A percentile compares a stretch with the other conserved stretches of the same genome.
phyloP scores from a whole-genome alignment of 495 filamentous ascomycete genomes.

The Trichoderma orchidacearum region DNA sequence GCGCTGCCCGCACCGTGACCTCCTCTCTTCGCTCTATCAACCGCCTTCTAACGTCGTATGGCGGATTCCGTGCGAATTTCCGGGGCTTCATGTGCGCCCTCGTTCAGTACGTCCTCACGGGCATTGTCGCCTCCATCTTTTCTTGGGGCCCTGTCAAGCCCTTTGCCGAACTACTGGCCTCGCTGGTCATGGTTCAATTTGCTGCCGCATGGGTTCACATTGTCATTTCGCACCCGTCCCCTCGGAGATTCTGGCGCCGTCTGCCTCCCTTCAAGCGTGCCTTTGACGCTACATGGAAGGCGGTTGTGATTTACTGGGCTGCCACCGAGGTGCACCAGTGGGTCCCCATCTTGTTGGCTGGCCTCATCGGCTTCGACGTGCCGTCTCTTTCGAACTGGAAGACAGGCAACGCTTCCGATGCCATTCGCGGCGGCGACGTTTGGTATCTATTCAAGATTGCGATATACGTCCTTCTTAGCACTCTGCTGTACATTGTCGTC shows the following conservation, averaged over 20 bases:
- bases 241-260: conserved; percentile 24
- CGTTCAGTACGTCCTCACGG: conserved; percentile 5
- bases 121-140: conserved; percentile 10
- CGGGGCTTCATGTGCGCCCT: conserved; percentile 22
- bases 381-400: conserved; percentile 5
- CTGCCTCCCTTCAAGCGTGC: conserved; percentile 28
- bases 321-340: conserved; percentile 11
- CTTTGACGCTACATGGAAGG: conserved; percentile 28
- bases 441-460: conserved; percentile 1
- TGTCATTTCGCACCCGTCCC: conserved; percentile 25
- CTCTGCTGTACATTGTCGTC: conserved; percentile 15
- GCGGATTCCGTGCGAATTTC: conserved; percentile 24
- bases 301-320: conserved; percentile 19
- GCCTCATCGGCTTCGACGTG: conserved; percentile 14
- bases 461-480: conserved; percentile 13
- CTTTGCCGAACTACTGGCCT: conserved; percentile 20
- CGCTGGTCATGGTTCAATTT: conserved; percentile 21
- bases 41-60: conserved; percentile 19
- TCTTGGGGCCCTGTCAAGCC: conserved; percentile 8
- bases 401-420: not conserved
- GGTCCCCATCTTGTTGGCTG: conserved; percentile 14
- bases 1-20: conserved; percentile 19
- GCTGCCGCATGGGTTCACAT: conserved; percentile 29
- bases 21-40: conserved; percentile 27
- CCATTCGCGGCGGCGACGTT: conserved; percentile 3